These are phyloP conservation scores for Leptographium flavum DNA, from an alignment of 2,329 filamentous ascomycete species.

Conservation along the genomic window DNA sequence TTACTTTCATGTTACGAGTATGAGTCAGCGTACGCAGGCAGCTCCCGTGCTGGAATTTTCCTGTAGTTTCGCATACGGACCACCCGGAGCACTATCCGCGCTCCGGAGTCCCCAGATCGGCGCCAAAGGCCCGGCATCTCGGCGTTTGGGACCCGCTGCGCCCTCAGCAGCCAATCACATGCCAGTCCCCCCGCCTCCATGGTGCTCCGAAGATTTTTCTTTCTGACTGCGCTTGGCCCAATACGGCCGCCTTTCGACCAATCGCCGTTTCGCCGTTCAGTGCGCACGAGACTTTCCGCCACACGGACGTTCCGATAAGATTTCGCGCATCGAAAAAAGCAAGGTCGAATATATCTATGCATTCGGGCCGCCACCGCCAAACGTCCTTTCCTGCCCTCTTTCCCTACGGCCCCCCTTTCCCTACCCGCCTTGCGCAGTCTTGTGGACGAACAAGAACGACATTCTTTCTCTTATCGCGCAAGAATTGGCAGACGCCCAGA, in stretches of 20 bases:
- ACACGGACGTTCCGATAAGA: slow-evolving; percentile 12
- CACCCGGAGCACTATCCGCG: too few relatives aligned
- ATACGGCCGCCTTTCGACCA: neutral
- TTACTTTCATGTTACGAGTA: too few relatives aligned
- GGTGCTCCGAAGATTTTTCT: slow-evolving; percentile 10
- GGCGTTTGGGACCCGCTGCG: neutral
- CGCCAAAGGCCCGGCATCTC: neutral
- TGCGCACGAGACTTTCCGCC: slow-evolving; percentile 4
- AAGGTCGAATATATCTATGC: slow-evolving; percentile 6
- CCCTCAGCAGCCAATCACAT: neutral
- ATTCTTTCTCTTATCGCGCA: neutral
- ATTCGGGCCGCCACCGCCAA: neutral
- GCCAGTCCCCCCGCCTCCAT: neutral
- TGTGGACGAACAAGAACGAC: too few relatives aligned
- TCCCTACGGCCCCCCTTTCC: neutral
- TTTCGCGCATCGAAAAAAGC: slow-evolving; percentile 11
- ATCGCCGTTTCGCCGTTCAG: slow-evolving; percentile 5
- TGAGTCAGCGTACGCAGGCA: too few relatives aligned
- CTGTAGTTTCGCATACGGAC: too few relatives aligned
- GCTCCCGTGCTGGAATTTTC: too few relatives aligned
- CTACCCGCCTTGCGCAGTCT: neutral
- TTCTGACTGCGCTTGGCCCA: neutral
- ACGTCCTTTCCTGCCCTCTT: neutral
- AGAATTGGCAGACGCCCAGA: neutral
- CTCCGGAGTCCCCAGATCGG: neutral